Evolutionary conservation across 2,329 filamentous ascomycete genomes (phyloP).

Genomic region (Phoma sp.): DNA sequence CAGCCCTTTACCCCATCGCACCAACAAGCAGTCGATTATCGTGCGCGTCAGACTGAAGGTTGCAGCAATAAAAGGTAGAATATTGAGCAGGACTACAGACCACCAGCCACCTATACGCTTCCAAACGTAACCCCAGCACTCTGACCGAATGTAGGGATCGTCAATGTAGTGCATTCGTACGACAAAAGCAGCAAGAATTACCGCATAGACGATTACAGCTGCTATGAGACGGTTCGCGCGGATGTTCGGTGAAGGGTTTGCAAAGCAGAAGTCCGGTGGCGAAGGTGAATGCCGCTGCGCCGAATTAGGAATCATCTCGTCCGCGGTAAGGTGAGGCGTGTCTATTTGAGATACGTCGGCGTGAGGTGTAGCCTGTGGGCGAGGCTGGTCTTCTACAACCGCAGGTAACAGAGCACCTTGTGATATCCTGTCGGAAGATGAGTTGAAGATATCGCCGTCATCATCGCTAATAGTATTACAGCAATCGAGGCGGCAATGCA

Average conservation of each 20-base stretch:
- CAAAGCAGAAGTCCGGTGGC: neutral
- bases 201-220: slow-evolving; percentile 19
- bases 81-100: slow-evolving; percentile 17
- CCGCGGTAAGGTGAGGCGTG: neutral
- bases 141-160: neutral
- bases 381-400: slow-evolving; percentile 5
- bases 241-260: neutral
- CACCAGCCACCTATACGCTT: slow-evolving; percentile 6
- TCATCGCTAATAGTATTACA: neutral
- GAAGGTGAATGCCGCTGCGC: neutral
- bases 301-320: neutral
- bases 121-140: neutral
- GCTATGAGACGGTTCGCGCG: slow-evolving; percentile 22
- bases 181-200: slow-evolving; percentile 15
- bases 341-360: neutral
- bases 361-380: neutral
- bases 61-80: slow-evolving; percentile 22
- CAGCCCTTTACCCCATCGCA: slow-evolving; percentile 17
- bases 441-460: neutral
- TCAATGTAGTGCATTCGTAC: slow-evolving; percentile 18
- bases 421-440: neutral
- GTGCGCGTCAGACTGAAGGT: slow-evolving; percentile 19
- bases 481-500: neutral
- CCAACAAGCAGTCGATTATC: slow-evolving; percentile 22
- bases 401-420: neutral